Evolutionary conservation across 2,329 filamentous ascomycete genomes (phyloP).

Genomic region (Acrodontium crateriforme): DNA sequence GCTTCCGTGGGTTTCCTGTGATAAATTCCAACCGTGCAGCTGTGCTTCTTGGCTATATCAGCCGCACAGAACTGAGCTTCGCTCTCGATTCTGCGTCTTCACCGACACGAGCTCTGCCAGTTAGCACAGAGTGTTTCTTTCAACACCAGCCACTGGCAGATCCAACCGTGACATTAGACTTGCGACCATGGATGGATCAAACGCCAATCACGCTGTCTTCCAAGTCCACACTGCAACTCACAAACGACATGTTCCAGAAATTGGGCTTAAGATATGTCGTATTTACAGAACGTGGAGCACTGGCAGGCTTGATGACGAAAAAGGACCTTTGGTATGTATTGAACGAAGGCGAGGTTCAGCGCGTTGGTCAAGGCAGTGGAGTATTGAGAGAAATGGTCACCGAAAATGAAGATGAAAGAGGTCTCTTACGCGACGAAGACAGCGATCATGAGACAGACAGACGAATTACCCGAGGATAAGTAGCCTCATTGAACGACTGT

Average conservation of each 20-base stretch:
- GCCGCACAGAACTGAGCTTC: conserved; percentile 73
- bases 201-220: conserved; percentile 83
- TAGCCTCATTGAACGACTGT: no score
- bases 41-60: conserved; percentile 82
- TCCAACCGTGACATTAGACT: conserved; percentile 63
- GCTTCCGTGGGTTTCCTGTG: conserved; percentile 84
- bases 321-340: conserved; percentile 95
- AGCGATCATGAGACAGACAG: not conserved
- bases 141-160: conserved; percentile 70
- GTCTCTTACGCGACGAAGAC: conserved; percentile 18
- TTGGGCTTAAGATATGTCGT: conserved; percentile 82
- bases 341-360: conserved; percentile 51
- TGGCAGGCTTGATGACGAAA: conserved; percentile 84
- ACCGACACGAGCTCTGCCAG: conserved; percentile 43
- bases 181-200: conserved; percentile 97
- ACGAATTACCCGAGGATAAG: no score
- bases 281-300: conserved; percentile 65
- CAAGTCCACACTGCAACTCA: conserved; percentile 65
- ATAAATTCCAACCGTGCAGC: conserved; percentile 65
- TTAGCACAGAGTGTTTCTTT: conserved; percentile 71
- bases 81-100: conserved; percentile 53
- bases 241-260: conserved; percentile 86
- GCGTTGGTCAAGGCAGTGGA: conserved; percentile 18
- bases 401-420: conserved; percentile 26
- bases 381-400: conserved; percentile 23